phyloP scores from a whole-genome alignment of 2,329 filamentous ascomycete genomes.

The Endoconidiophora polonica region DNA sequence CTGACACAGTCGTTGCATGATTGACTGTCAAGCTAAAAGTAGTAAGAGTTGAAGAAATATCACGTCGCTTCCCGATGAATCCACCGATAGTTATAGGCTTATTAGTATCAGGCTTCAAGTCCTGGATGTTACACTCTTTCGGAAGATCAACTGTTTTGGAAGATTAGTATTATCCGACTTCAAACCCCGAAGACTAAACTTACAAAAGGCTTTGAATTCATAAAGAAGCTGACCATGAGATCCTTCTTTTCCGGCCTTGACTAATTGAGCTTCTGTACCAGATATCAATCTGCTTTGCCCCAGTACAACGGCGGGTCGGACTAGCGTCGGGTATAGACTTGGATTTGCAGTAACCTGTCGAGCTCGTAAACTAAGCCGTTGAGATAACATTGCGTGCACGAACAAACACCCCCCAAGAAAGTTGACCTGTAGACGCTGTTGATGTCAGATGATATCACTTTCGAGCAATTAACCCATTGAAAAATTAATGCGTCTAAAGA shows the following conservation, averaged over 20 bases:
- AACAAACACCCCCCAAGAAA: too few species aligned
- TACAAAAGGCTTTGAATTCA: constrained; percentile 12
- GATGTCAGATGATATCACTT: too few species aligned
- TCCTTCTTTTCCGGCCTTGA: neutral
- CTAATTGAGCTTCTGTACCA: neutral
- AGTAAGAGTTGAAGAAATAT: constrained; percentile 50
- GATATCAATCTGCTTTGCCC: neutral
- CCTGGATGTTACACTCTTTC: neutral
- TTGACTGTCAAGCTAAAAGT: constrained; percentile 44
- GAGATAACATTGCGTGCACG: neutral
- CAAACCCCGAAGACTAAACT: neutral
- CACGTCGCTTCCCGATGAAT: constrained; percentile 52
- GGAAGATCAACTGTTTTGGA: constrained; percentile 7
- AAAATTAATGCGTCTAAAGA: too few species aligned
- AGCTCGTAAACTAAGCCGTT: neutral
- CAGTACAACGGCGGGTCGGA: neutral
- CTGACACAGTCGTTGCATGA: constrained; percentile 20
- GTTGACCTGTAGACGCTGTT: neutral
- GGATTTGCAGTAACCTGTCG: neutral
- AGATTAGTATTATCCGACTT: neutral
- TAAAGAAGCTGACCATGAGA: constrained; percentile 1
- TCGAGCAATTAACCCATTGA: too few species aligned
- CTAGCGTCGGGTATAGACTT: neutral
- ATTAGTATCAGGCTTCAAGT: constrained; percentile 10
- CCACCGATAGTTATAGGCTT: constrained; percentile 34